Conservation (phyloP, 2,329 filamentous ascomycete genomes). For the Xylaria polymorpha region DNA sequence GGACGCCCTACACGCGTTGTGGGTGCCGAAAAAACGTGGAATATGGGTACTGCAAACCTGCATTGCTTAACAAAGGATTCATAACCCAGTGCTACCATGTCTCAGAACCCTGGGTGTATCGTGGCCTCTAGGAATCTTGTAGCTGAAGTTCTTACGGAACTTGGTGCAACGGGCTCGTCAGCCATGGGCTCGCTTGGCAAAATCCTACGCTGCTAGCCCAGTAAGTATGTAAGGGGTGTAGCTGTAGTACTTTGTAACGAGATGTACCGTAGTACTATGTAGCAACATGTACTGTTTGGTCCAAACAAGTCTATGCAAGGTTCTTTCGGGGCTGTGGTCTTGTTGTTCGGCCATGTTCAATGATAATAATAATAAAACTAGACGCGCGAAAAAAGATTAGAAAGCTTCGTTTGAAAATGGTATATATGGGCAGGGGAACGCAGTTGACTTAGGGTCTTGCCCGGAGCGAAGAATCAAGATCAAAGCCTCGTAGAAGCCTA, state of each 20-base stretch:
- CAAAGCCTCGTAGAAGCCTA: neutral
- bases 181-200: conserved; percentile 33
- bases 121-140: conserved; percentile 34
- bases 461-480: neutral
- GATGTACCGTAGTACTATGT: conserved; percentile 2
- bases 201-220: conserved; percentile 33
- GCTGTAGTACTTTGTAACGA: conserved; percentile 8
- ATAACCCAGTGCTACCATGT: conserved; percentile 24
- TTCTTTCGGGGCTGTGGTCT: conserved; percentile 30
- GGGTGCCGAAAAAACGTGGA: conserved; percentile 36
- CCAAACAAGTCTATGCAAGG: conserved; percentile 33
- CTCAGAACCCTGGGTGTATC: conserved; percentile 37
- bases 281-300: neutral
- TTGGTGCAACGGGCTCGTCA: conserved; percentile 26
- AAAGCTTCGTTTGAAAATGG: conserved; percentile 32
- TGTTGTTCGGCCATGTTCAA: conserved; percentile 22
- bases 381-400: conserved; percentile 30
- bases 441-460: neutral
- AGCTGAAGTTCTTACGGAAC: conserved; percentile 34
- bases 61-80: conserved; percentile 37
- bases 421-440: conserved; percentile 32
- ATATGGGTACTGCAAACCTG: conserved; percentile 23
- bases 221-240: conserved; percentile 12
- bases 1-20: conserved; percentile 15
- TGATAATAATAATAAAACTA: conserved; percentile 25